phyloP scores from a whole-genome alignment of 1,284 basidiomycete species.

The Malassezia restricta region DNA sequence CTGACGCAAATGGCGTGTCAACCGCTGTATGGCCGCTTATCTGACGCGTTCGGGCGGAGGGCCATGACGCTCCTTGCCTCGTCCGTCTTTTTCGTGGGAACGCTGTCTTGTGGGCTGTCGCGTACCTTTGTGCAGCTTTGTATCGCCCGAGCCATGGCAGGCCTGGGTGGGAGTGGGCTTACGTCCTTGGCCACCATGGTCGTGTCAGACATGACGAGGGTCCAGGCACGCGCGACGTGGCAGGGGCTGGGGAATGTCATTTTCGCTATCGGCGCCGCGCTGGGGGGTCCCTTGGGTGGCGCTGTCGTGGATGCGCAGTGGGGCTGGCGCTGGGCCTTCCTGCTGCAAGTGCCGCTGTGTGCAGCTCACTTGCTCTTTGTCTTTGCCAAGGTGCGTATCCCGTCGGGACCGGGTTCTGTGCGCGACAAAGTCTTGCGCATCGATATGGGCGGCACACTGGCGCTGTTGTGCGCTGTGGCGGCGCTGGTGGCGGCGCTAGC shows the following conservation, averaged over 20 bases:
- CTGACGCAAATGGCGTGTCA: slow-evolving; percentile 45
- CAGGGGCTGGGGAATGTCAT: slow-evolving; percentile 46
- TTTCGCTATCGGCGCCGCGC: slow-evolving; percentile 43
- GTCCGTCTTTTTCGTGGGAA: slow-evolving; percentile 35
- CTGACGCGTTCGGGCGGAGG: slow-evolving; percentile 44
- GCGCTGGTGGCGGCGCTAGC: slow-evolving; percentile 45
- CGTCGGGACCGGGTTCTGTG: slow-evolving; percentile 45
- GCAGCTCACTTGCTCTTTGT: slow-evolving; percentile 46
- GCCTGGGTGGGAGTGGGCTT: slow-evolving; percentile 49
- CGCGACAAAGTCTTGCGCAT: slow-evolving; percentile 47
- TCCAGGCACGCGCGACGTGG: slow-evolving; percentile 48
- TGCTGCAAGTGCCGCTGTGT: slow-evolving; percentile 46
- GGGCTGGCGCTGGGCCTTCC: slow-evolving; percentile 44
- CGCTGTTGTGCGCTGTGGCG: slow-evolving; percentile 45
- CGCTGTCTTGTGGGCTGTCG: slow-evolving; percentile 38
- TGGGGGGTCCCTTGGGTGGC: slow-evolving; percentile 41
- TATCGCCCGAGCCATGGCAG: slow-evolving; percentile 47
- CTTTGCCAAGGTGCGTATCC: slow-evolving; percentile 47
- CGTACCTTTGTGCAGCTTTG: slow-evolving; percentile 40
- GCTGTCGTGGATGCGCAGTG: slow-evolving; percentile 31
- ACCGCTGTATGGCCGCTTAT: slow-evolving; percentile 39
- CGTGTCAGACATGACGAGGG: slow-evolving; percentile 47
- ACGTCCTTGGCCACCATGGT: slow-evolving; percentile 48
- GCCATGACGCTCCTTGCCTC: slow-evolving; percentile 42
- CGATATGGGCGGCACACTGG: slow-evolving; percentile 45